Conservation (phyloP, 306 rosid species). For the Betula pendula region DNA sequence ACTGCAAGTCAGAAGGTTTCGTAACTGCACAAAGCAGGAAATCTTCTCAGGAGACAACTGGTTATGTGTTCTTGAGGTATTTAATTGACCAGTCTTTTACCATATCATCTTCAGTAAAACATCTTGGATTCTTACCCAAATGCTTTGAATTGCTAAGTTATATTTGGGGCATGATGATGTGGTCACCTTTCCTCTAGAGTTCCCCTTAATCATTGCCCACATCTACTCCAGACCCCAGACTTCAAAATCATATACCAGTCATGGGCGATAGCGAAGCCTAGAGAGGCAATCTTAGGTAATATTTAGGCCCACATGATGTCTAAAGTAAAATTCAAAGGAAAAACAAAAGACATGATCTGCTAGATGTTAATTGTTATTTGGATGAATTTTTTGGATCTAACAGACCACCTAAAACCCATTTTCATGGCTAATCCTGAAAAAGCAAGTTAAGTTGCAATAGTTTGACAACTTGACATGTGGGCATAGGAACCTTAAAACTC, state of each 20-base stretch:
- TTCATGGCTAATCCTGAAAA: not conserved
- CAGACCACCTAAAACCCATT: not conserved
- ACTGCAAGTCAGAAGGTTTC: constrained; percentile 80
- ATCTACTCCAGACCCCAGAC: too few relatives aligned
- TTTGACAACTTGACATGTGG: not conserved
- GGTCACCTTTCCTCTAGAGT: not conserved
- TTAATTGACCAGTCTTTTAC: constrained; percentile 8
- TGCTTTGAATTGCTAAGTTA: not conserved
- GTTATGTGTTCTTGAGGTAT: constrained; percentile 84
- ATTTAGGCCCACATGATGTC: too few relatives aligned
- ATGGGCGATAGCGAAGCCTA: too few relatives aligned
- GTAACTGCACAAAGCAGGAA: constrained; percentile 85
- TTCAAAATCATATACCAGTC: too few relatives aligned
- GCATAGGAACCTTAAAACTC: not conserved
- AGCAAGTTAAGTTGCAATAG: not conserved
- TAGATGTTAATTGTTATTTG: not conserved
- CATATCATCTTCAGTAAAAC: not conserved
- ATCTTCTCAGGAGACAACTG: constrained; percentile 82
- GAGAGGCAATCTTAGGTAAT: too few relatives aligned
- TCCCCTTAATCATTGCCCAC: too few relatives aligned
- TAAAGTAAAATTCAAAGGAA: too few relatives aligned
- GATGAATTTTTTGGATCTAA: not conserved
- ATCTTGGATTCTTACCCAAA: not conserved
- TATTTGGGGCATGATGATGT: not conserved
- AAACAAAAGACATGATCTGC: not conserved